Evolutionary conservation across 495 filamentous ascomycete species (phyloP), one percentile per base, ranked within the genome.

Genomic region (Aspergillus affinis): DNA sequence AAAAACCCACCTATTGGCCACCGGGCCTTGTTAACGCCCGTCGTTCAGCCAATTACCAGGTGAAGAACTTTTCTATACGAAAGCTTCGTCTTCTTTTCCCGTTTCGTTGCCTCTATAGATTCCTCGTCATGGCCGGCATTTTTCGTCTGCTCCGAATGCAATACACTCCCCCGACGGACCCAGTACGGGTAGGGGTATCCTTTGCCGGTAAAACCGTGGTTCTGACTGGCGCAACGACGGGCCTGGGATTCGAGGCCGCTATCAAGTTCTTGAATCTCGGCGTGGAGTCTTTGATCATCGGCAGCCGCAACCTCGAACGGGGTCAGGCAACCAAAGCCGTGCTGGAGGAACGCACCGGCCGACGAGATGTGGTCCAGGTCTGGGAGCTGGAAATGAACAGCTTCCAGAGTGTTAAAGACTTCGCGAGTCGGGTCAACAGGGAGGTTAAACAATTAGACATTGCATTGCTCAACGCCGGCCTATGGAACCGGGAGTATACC

Each of bases 221-320:
- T 23, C 65, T 87, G 15, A 88, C 84, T 10, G 85, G 84, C 19
- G 78, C 83, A 48, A 86, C 72, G 45, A 78, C 75, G 4, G 81
- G 81, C 10, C 63, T 84, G 17, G 73, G 84, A 49, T 76, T 80
- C 60, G 66, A 79, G 65, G 72, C 80, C 65, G 73, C 78, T 57
- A 63, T 78, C 61, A 72, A 79, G 65, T 62, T 84, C 64, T 71
- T 75, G 64, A 68, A 75, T 46, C 67, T 78, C 6, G 78, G 75
- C 1, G 78, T 75, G 1, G 67, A 72, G 0, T 67, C 66, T 0
- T 59, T 82, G 19, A 74, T 82, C 26, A 75, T 82, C 41, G 75
- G 78, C 5, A 72, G 68, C 19, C 78, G 78, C 41, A 72, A 59
- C 50, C 7, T 75, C 0, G 69, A 78, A 27, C 78, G 81, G 20